These are phyloP conservation scores for Oligophagozyma castellii DNA, from an alignment of 1,139 yeast genomes.

Conservation along the genomic window DNA sequence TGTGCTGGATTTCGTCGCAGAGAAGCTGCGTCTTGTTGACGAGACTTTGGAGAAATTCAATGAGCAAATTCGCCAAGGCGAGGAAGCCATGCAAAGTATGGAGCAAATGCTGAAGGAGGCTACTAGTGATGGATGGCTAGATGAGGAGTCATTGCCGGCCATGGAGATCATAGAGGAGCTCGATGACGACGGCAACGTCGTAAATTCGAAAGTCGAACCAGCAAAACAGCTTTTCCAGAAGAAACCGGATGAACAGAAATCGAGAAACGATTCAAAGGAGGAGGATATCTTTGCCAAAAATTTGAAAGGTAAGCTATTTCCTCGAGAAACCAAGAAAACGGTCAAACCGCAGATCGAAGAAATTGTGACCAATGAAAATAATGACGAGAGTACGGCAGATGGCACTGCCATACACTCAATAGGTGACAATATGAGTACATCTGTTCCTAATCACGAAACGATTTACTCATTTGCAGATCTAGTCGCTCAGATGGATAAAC, in stretches of 20 bases:
- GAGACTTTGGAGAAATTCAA: constrained; percentile 30
- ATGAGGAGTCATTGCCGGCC: constrained; percentile 35
- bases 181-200: constrained; percentile 65
- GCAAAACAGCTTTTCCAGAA: constrained; percentile 7
- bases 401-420: constrained; percentile 21
- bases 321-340: constrained; percentile 1
- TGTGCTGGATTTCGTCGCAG: constrained; percentile 34
- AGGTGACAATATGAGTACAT: not conserved
- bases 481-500: constrained; percentile 24
- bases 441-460: constrained; percentile 33
- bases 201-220: constrained; percentile 30
- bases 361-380: constrained; percentile 1
- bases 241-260: constrained; percentile 1
- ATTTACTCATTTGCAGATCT: constrained; percentile 27
- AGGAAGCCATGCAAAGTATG: constrained; percentile 17
- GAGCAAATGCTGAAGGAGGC: constrained; percentile 4
- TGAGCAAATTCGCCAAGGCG: constrained; percentile 33
- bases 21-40: constrained; percentile 28
- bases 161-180: constrained; percentile 80
- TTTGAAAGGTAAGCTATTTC: constrained; percentile 9
- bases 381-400: constrained; percentile 2
- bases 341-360: not conserved
- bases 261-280: constrained; percentile 1
- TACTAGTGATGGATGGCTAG: constrained; percentile 4
- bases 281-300: constrained; percentile 7